Base-by-base conservation (phyloP, 2,329 filamentous ascomycete species). In the Aspergillus luchuensis region DNA sequence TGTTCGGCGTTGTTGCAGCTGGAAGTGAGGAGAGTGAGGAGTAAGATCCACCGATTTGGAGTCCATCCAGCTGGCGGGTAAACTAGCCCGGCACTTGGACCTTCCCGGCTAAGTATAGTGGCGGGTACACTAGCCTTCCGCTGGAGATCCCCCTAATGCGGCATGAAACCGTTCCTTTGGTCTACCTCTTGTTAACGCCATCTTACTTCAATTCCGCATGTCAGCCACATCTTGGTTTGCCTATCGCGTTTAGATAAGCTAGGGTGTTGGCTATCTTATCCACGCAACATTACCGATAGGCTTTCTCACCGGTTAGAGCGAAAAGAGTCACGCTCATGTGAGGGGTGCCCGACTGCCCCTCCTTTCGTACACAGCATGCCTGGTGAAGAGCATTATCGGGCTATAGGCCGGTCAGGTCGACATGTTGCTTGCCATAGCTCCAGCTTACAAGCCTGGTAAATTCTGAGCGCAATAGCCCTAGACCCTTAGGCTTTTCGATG, bases 91-190 rank as follows among this genome's bases (percentile, higher is more conserved):
- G 11, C 33, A 36, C 33, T 36, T 15, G 33, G 11, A 36, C 33
- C 33, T 36, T 36, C 33, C 33, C 33, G 33, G 11, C 33, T 36
- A 36, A 36, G 33, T 13, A 36, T 36, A 36, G 28, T n/a, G 36
- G 36, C 51, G 51, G 52, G 23, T 56, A 47, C 25, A 33, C 53
- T 56, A 41, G 23, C 51, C 33, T 8, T 21, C 28, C 53, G 38
- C 39, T 23, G 41, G 25, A 33, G 39, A 47, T 56, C 25, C 39
- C 53, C 25, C 39, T 56, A 47, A 25, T 30, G 41, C 41, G 8
- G 17, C 19, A 7, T 8, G 39, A 8, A 8, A 11, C 41, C 17
- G n/a, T 19, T 45, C 41, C 41, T 45, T 45, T 19, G 19, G 41
- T 21, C 30, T 52, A 21, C 19, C 25, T 49, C 28, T 17, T 45